Conservation (phyloP, 768 basidiomycete species). For the Pleurotus platypus region DNA sequence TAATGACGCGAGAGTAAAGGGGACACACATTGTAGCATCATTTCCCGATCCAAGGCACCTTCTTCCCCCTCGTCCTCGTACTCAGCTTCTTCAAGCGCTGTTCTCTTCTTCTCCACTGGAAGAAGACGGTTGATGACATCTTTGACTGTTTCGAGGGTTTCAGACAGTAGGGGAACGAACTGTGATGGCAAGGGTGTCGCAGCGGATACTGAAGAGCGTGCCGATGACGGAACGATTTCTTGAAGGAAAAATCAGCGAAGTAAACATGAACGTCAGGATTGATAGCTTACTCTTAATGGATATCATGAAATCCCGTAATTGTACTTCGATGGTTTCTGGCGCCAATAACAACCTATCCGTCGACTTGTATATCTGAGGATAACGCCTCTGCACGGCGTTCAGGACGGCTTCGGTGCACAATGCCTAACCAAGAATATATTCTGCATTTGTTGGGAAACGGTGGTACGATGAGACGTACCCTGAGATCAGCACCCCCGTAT, state of each 20-base stretch:
- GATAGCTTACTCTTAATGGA: conserved; percentile 84
- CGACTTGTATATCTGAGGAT: conserved; percentile 96
- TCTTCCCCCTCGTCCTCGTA: conserved; percentile 79
- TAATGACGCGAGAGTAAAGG: not conserved
- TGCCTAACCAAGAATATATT: conserved; percentile 45
- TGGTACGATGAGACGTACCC: conserved; percentile 49
- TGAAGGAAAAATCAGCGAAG: conserved; percentile 5
- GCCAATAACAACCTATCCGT: conserved; percentile 80
- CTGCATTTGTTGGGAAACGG: conserved; percentile 2
- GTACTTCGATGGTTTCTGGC: conserved; percentile 80
- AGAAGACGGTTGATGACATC: conserved; percentile 67
- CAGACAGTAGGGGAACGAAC: conserved; percentile 72
- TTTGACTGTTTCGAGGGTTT: conserved; percentile 70
- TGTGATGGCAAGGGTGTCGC: conserved; percentile 85
- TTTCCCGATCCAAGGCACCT: conserved; percentile 85
- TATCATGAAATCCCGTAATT: conserved; percentile 93
- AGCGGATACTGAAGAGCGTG: conserved; percentile 82
- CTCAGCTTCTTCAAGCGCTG: conserved; percentile 91
- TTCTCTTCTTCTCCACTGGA: conserved; percentile 77
- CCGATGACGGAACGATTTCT: conserved; percentile 96
- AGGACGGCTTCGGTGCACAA: conserved; percentile 95
- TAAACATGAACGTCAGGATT: conserved; percentile 1
- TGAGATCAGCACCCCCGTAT: conserved; percentile 94
- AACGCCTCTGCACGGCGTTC: conserved; percentile 93
- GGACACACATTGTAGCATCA: conserved; percentile 77